Conservation (phyloP, 441 rosid genomes). For the Daphne laureola region DNA sequence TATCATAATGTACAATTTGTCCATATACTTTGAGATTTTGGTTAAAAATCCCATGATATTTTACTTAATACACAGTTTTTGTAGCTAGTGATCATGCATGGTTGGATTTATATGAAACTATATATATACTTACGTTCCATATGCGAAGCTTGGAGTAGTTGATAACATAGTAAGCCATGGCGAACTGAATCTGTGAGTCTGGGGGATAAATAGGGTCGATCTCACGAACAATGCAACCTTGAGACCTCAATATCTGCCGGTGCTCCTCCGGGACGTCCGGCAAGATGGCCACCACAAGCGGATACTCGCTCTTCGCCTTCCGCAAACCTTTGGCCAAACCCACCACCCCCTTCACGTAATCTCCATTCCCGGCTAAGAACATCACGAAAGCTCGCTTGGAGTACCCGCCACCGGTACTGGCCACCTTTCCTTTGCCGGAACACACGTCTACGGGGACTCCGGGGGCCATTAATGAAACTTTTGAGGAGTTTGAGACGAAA, state of each 20-base stretch:
- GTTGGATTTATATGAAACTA: too few relatives aligned
- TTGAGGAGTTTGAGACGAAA: conserved; percentile 21
- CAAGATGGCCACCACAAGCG: conserved; percentile 37
- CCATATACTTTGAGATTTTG: too few relatives aligned
- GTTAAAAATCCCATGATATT: too few relatives aligned
- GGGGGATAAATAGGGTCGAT: conserved; percentile 57
- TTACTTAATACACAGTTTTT: too few relatives aligned
- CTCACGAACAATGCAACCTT: conserved; percentile 46
- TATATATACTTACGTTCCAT: conserved; percentile 43
- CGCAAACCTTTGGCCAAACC: conserved; percentile 46
- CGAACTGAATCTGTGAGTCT: conserved; percentile 39
- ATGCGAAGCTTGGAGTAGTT: conserved; percentile 70
- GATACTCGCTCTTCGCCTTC: conserved; percentile 29
- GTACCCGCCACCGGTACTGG: conserved; percentile 18
- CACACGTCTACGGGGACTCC: conserved; percentile 20
- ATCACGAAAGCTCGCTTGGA: conserved; percentile 35
- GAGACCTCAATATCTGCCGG: conserved; percentile 35
- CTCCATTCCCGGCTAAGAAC: conserved; percentile 39
- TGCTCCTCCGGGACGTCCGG: conserved; percentile 49
- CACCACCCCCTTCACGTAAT: conserved; percentile 37
- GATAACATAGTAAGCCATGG: conserved; percentile 59
- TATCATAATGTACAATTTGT: too few relatives aligned
- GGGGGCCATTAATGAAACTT: conserved; percentile 32
- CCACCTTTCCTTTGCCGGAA: conserved; percentile 23
- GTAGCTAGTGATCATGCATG: too few relatives aligned